phyloP scores from a whole-genome alignment of 768 basidiomycete species.

The Cyclocybe aegerita region DNA sequence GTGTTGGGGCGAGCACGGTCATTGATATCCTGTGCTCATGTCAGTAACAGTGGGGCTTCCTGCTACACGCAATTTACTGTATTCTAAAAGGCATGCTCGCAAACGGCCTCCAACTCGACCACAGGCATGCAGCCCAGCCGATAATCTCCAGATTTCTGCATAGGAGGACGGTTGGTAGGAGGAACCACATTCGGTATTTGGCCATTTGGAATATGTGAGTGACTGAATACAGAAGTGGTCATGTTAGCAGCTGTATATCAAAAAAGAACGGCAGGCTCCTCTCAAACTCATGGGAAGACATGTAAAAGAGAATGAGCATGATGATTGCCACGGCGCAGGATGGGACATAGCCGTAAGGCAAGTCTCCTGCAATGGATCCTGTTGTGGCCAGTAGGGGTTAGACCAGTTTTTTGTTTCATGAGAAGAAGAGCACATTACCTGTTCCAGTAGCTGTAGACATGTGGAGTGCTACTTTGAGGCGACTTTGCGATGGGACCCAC shows the following conservation, averaged over 20 bases:
- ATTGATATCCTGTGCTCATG: slow-evolving; percentile 38
- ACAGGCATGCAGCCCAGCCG: slow-evolving; percentile 23
- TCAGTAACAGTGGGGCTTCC: neutral
- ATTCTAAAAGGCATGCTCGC: slow-evolving; percentile 18
- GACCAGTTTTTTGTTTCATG: too few relatives aligned
- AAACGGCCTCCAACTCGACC: slow-evolving; percentile 18
- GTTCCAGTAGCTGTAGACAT: too few relatives aligned
- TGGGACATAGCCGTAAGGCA: slow-evolving; percentile 39
- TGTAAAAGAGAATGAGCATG: slow-evolving; percentile 37
- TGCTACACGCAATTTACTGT: slow-evolving; percentile 12
- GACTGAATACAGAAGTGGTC: slow-evolving; percentile 1
- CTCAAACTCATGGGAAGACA: slow-evolving; percentile 36
- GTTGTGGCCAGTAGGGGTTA: too few relatives aligned
- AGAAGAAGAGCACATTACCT: too few relatives aligned
- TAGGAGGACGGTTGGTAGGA: slow-evolving; percentile 21
- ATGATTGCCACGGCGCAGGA: slow-evolving; percentile 34
- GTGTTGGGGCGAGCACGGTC: slow-evolving; percentile 46
- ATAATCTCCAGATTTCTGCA: slow-evolving; percentile 23
- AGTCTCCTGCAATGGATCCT: neutral
- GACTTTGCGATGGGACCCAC: too few relatives aligned
- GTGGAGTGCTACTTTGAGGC: too few relatives aligned
- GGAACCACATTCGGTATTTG: slow-evolving; percentile 19
- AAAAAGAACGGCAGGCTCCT: neutral
- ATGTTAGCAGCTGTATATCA: neutral
- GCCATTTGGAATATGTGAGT: slow-evolving; percentile 17